Evolutionary conservation across 441 rosid species (phyloP).

Genomic region (Theobroma grandiflorum): DNA sequence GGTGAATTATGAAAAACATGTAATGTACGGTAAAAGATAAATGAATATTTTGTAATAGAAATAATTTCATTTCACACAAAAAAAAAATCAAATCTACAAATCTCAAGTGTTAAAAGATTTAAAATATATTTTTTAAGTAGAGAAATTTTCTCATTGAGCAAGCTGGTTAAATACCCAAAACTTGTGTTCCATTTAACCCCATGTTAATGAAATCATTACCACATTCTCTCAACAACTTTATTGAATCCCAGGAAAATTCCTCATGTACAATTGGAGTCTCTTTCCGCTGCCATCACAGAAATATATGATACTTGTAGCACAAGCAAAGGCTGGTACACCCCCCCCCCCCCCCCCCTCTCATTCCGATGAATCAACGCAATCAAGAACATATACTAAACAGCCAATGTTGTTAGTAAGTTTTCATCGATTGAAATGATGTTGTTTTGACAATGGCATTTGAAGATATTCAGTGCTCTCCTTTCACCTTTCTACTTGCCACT

Average conservation of each 20-base stretch:
- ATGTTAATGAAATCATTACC: not conserved
- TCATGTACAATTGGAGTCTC: not conserved
- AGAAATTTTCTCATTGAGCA: no score
- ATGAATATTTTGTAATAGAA: no score
- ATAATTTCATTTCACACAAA: no score
- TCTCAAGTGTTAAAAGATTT: not conserved
- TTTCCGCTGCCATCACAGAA: no score
- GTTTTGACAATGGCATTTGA: not conserved
- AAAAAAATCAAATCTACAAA: not conserved
- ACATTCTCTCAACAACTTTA: not conserved
- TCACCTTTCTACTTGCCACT: conserved; percentile 23
- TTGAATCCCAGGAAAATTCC: not conserved
- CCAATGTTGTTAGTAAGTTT: not conserved
- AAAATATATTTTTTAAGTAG: not conserved
- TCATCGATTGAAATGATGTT: not conserved
- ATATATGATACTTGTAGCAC: not conserved
- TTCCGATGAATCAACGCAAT: conserved; percentile 13
- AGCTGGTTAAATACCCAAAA: not conserved
- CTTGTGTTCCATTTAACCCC: not conserved
- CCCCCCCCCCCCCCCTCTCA: no score
- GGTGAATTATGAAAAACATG: no score
- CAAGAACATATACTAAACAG: not conserved
- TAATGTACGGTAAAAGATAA: no score
- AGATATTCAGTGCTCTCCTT: not conserved
- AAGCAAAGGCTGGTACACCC: not conserved